These are phyloP conservation scores for Colletotrichum viniferum DNA, from an alignment of 2,329 filamentous ascomycete genomes.

Conservation along the genomic window DNA sequence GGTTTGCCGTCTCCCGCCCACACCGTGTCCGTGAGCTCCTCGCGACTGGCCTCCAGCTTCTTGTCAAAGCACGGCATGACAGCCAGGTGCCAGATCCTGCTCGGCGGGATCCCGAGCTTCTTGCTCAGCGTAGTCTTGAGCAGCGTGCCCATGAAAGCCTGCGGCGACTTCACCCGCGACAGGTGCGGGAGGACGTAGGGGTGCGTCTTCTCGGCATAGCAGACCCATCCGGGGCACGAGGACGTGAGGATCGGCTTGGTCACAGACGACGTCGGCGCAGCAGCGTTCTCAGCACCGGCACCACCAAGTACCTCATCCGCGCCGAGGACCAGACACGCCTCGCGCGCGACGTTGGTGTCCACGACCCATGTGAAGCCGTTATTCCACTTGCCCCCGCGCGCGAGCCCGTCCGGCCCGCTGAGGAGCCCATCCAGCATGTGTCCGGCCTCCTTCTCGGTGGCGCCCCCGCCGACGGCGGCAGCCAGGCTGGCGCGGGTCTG, in stretches of 20 bases:
- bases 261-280: neutral
- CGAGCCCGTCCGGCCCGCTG: conserved; percentile 70
- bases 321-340: conserved; percentile 81
- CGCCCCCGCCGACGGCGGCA: conserved; percentile 75
- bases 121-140: conserved; percentile 85
- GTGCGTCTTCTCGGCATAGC: conserved; percentile 98
- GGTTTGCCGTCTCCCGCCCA: conserved; percentile 64
- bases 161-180: conserved; percentile 90
- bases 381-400: conserved; percentile 70
- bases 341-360: conserved; percentile 84
- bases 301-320: conserved; percentile 69
- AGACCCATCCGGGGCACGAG: conserved; percentile 97
- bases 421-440: conserved; percentile 85
- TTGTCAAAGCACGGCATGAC: conserved; percentile 99
- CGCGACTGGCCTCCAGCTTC: conserved; percentile 93
- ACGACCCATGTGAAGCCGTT: conserved; percentile 89
- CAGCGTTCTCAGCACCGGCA: neutral
- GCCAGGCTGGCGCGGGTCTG: conserved; percentile 90
- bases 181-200: conserved; percentile 91
- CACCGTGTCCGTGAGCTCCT: conserved; percentile 82
- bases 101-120: conserved; percentile 72
- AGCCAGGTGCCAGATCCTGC: conserved; percentile 90
- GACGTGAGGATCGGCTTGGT: conserved; percentile 77
- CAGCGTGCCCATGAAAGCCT: conserved; percentile 88
- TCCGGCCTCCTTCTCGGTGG: conserved; percentile 75